Percentiles rank a stretch among this genome's conserved stretches.
phyloP scores from a whole-genome alignment of 1,284 basidiomycete species.

The Trametes versicolor region DNA sequence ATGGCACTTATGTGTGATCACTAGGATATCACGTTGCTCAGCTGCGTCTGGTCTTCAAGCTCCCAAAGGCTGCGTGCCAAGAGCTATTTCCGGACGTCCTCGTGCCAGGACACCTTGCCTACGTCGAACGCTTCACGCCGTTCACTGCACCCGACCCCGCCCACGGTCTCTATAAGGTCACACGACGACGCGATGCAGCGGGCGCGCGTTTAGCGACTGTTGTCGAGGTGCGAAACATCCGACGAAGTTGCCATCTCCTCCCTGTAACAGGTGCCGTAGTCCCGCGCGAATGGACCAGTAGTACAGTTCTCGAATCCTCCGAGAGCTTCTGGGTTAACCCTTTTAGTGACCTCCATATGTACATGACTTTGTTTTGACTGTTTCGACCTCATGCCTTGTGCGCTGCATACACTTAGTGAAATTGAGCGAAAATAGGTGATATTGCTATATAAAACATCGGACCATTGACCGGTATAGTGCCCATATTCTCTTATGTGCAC shows the following conservation, averaged over 20 bases:
- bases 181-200: conserved; percentile 17
- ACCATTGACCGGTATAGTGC: not conserved
- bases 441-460: not conserved
- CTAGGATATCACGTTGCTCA: conserved; percentile 33
- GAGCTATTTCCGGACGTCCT: conserved; percentile 24
- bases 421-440: too few relatives aligned
- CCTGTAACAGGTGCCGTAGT: conserved; percentile 28
- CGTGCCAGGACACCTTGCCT: conserved; percentile 39
- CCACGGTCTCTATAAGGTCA: conserved; percentile 34
- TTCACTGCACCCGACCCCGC: conserved; percentile 25
- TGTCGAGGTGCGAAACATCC: conserved; percentile 38
- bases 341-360: conserved; percentile 43
- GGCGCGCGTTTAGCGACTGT: conserved; percentile 36
- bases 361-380: conserved; percentile 27
- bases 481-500: not conserved
- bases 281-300: conserved; percentile 44
- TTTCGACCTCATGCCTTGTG: not conserved
- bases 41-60: conserved; percentile 30
- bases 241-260: conserved; percentile 44
- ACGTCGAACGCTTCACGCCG: conserved; percentile 46
- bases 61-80: not conserved
- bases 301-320: conserved; percentile 46
- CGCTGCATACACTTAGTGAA: too few relatives aligned
- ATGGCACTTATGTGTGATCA: too few relatives aligned
- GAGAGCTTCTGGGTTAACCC: conserved; percentile 43